These are phyloP conservation scores for Talaromyces proteolyticus DNA, from an alignment of 495 filamentous ascomycete genomes.

Conservation along the genomic window DNA sequence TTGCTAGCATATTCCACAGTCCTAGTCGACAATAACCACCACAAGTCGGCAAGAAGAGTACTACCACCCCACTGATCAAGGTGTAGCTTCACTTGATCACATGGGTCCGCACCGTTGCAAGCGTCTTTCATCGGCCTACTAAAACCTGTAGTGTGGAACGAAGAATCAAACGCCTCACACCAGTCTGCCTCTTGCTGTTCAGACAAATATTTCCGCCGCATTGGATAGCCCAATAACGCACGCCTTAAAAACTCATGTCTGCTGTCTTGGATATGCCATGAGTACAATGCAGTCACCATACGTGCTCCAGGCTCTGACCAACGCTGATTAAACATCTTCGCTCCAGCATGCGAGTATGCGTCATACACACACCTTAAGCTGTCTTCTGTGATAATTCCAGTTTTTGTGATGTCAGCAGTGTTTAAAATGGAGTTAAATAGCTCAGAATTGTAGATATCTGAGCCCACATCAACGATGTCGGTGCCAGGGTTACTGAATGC, in stretches of 20 bases:
- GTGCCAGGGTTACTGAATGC: slow-evolving; percentile 20
- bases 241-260: slow-evolving; percentile 20
- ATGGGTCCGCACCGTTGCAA: slow-evolving; percentile 21
- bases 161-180: slow-evolving; percentile 23
- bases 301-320: slow-evolving; percentile 19
- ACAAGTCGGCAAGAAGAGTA: slow-evolving; percentile 15
- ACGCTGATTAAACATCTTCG: slow-evolving; percentile 18
- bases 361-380: slow-evolving; percentile 19
- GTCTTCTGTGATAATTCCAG: slow-evolving; percentile 22
- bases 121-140: slow-evolving; percentile 18
- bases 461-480: slow-evolving; percentile 26
- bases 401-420: slow-evolving; percentile 22
- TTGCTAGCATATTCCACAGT: slow-evolving; percentile 17
- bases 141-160: slow-evolving; percentile 22
- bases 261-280: slow-evolving; percentile 24
- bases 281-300: slow-evolving; percentile 17
- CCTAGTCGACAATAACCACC: slow-evolving; percentile 18
- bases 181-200: slow-evolving; percentile 17
- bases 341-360: slow-evolving; percentile 19
- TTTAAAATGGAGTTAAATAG: slow-evolving; percentile 25
- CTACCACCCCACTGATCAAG: slow-evolving; percentile 6
- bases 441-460: slow-evolving; percentile 24
- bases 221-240: slow-evolving; percentile 19
- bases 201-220: slow-evolving; percentile 11
- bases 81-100: slow-evolving; percentile 18